A percentile compares a stretch with the other conserved stretches of the same genome.
phyloP scores from a whole-genome alignment of 768 basidiomycete genomes.

The Pholiota molesta region DNA sequence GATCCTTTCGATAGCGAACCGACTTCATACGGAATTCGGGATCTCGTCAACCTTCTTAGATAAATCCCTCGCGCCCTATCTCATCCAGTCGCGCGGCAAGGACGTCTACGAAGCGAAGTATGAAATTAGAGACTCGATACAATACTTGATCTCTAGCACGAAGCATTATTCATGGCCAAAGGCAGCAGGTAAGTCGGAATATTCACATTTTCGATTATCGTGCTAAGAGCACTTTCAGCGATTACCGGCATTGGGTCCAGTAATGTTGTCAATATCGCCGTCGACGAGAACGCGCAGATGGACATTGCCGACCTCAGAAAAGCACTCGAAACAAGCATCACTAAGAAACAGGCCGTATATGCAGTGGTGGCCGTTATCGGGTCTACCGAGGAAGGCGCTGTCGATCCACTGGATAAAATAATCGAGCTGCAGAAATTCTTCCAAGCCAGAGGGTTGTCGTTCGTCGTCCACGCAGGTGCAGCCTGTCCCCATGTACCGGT shows the following conservation, averaged over 20 bases:
- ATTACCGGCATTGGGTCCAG: constrained; percentile 44
- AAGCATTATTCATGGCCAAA: constrained; percentile 54
- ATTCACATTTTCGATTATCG: not conserved
- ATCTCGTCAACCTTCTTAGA: constrained; percentile 37
- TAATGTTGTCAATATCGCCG: constrained; percentile 36
- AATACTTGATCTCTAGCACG: constrained; percentile 29
- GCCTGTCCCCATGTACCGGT: too few relatives aligned
- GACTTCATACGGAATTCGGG: constrained; percentile 34
- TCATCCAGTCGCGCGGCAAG: constrained; percentile 40
- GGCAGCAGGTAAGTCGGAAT: constrained; percentile 35
- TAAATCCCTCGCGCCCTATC: constrained; percentile 30
- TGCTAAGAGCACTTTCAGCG: constrained; percentile 27
- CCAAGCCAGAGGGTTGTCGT: constrained; percentile 14
- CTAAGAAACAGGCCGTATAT: constrained; percentile 33
- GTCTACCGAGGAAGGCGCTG: constrained; percentile 45
- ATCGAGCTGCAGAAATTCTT: constrained; percentile 33
- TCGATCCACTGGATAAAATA: constrained; percentile 43
- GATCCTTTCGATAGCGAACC: constrained; percentile 37
- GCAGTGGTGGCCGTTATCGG: constrained; percentile 47
- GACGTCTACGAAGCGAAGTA: constrained; percentile 17
- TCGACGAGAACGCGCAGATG: constrained; percentile 41
- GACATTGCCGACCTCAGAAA: constrained; percentile 28
- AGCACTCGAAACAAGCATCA: constrained; percentile 32
- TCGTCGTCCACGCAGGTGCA: constrained; percentile 14
- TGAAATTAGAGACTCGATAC: constrained; percentile 11